Evolutionary conservation across 257 asterid genomes (phyloP).

Genomic region (Lavandula angustifolia): DNA sequence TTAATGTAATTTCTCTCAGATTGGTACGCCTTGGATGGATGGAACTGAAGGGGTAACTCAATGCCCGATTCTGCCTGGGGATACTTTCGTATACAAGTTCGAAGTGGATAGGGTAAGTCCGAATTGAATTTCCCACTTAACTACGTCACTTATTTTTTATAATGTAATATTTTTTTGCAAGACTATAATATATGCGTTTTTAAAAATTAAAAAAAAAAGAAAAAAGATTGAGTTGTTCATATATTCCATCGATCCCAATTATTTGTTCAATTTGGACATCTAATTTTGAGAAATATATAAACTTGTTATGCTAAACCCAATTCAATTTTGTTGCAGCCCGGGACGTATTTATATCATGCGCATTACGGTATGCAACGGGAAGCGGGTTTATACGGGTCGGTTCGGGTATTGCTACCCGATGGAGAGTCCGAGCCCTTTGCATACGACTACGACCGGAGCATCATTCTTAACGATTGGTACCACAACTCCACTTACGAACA

Average conservation of each 20-base stretch:
- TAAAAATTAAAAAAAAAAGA: too few species aligned
- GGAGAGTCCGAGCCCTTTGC: slow-evolving; percentile 66
- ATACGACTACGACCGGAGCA: slow-evolving; percentile 68
- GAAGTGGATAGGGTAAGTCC: slow-evolving; percentile 75
- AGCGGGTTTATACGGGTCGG: slow-evolving; percentile 71
- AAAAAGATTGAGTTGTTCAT: too few species aligned
- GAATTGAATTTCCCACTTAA: neutral
- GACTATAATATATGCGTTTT: too few species aligned
- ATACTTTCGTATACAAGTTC: slow-evolving; percentile 71
- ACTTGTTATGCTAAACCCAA: too few species aligned
- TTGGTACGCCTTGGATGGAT: slow-evolving; percentile 92
- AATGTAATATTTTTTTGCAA: neutral
- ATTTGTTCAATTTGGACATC: too few species aligned
- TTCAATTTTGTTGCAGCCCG: slow-evolving; percentile 51
- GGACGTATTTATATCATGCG: slow-evolving; percentile 86
- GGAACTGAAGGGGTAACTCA: slow-evolving; percentile 96
- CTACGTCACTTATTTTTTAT: neutral
- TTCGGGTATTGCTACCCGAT: slow-evolving; percentile 59
- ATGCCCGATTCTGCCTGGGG: slow-evolving; percentile 86
- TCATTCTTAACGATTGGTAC: slow-evolving; percentile 82
- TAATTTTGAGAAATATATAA: too few species aligned
- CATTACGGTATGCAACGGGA: slow-evolving; percentile 96
- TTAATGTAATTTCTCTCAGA: slow-evolving; percentile 39
- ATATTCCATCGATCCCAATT: too few species aligned
- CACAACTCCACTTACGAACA: slow-evolving; percentile 66